phyloP scores from a whole-genome alignment of 495 filamentous ascomycete genomes.

The Apiosordaria backusii region DNA sequence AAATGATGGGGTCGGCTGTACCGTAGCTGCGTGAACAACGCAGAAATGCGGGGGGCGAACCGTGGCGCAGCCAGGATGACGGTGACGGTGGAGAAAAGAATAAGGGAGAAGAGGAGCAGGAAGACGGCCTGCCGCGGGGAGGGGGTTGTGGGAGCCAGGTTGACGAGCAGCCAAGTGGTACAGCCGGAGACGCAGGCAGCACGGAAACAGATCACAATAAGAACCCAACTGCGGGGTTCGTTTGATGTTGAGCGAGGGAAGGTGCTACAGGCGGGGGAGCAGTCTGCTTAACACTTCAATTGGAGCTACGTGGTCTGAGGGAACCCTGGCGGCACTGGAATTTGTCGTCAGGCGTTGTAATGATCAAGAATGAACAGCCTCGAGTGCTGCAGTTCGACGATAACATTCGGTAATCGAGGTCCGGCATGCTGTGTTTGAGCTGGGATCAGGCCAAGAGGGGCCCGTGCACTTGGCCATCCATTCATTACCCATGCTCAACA shows the following conservation, averaged over 20 bases:
- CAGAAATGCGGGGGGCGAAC: conserved; percentile 59
- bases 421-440: not conserved
- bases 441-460: not conserved
- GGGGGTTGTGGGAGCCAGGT: conserved; percentile 42
- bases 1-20: conserved; percentile 22
- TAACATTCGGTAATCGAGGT: not conserved
- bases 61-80: conserved; percentile 78
- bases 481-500: not conserved
- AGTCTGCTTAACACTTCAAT: not conserved
- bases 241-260: not conserved
- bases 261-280: not conserved
- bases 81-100: conserved; percentile 58
- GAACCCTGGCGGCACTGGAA: not conserved
- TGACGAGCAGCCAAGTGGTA: conserved; percentile 17
- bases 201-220: not conserved
- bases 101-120: conserved; percentile 50
- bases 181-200: no score
- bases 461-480: not conserved
- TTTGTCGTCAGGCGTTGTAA: not conserved
- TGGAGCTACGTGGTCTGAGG: not conserved
- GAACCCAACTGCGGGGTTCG: conserved; percentile 6
- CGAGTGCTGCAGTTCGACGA: not conserved
- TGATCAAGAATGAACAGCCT: not conserved
- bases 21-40: conserved; percentile 55
- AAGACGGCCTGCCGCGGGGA: conserved; percentile 40